Conservation (phyloP, 177 flowering plant species). For the Tripterygium wilfordii region DNA sequence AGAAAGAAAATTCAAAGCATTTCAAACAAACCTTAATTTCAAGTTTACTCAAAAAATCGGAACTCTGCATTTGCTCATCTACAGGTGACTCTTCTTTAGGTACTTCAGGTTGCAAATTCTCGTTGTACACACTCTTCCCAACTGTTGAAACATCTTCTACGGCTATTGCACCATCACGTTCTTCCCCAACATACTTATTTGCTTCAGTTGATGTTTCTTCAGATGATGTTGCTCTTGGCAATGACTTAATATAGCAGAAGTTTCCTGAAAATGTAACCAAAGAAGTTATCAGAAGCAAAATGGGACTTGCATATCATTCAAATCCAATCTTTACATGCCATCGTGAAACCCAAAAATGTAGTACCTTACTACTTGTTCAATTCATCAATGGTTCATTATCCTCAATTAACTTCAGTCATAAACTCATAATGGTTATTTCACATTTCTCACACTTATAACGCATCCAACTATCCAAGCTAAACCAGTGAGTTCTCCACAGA, state of each 20-base stretch:
- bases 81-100: slow-evolving; percentile 17
- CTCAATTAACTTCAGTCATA: too few species aligned
- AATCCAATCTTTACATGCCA: too few species aligned
- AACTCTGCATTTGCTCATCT: slow-evolving; percentile 24
- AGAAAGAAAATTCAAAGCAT: neutral
- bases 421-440: too few species aligned
- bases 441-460: too few species aligned
- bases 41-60: slow-evolving; percentile 34
- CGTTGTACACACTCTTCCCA: slow-evolving; percentile 10
- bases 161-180: slow-evolving; percentile 10
- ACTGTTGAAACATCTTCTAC: slow-evolving; percentile 16
- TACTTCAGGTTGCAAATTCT: slow-evolving; percentile 6
- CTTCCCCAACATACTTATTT: slow-evolving; percentile 15
- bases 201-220: slow-evolving; percentile 29
- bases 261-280: slow-evolving; percentile 13
- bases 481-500: too few species aligned
- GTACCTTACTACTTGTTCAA: too few species aligned
- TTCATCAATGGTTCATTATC: too few species aligned
- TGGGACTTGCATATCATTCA: neutral
- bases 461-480: too few species aligned
- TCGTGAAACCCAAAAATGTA: too few species aligned
- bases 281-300: neutral
- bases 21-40: slow-evolving; percentile 26
- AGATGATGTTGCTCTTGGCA: slow-evolving; percentile 26
- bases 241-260: slow-evolving; percentile 4